Conservation (phyloP, 148 eudicot genomes). For the Diospyros kaki region DNA sequence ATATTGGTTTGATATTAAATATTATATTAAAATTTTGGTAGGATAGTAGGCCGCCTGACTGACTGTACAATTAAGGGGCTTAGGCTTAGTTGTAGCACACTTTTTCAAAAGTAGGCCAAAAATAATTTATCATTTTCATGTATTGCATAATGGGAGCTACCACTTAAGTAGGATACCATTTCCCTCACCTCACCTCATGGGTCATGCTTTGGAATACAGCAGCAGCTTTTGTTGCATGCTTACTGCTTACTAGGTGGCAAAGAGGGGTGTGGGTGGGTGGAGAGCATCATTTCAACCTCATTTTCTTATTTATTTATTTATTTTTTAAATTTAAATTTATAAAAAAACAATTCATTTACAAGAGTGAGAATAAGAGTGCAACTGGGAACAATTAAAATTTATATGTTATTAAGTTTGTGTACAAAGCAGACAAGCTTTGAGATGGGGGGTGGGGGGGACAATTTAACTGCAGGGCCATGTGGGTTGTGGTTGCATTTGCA, state of each 20-base stretch:
- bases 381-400: no score
- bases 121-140: not conserved
- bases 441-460: not conserved
- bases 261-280: not conserved
- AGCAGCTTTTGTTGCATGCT: constrained; percentile 7
- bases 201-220: not conserved
- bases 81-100: not conserved
- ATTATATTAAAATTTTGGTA: no score
- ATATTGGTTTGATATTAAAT: no score
- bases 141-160: not conserved
- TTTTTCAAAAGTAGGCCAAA: not conserved
- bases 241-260: not conserved
- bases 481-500: not conserved
- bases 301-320: not conserved
- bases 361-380: no score
- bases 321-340: not conserved
- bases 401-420: not conserved
- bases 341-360: no score
- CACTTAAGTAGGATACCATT: not conserved
- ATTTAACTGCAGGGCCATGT: not conserved
- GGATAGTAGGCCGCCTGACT: no score
- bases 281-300: not conserved
- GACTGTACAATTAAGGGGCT: no score
- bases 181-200: not conserved
- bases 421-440: not conserved